phyloP scores from a whole-genome alignment of 176 grass and related monocot species.

The Musa acuminata region DNA sequence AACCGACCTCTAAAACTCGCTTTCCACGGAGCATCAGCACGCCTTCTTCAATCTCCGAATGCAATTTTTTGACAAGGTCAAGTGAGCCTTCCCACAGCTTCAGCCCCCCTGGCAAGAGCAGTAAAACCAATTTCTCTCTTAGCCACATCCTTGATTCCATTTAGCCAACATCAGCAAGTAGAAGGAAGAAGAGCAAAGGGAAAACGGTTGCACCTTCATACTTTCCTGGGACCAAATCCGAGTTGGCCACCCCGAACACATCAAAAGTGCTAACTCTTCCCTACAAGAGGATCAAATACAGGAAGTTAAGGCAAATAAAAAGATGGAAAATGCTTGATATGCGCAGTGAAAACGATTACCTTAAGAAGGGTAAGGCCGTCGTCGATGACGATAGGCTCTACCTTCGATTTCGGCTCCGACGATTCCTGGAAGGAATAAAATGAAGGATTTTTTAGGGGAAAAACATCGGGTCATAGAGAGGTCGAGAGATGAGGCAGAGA shows the following conservation, averaged over 20 bases:
- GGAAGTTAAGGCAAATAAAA: background rate
- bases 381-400: slow-evolving; percentile 51
- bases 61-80: slow-evolving; percentile 62
- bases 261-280: slow-evolving; percentile 69
- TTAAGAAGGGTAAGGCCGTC: slow-evolving; percentile 58
- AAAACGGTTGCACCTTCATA: slow-evolving; percentile 58
- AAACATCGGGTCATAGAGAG: background rate
- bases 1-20: slow-evolving; percentile 64
- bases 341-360: slow-evolving; percentile 21
- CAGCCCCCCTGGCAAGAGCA: slow-evolving; percentile 44
- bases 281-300: slow-evolving; percentile 19
- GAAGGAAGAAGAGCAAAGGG: slow-evolving; percentile 12
- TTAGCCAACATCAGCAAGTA: background rate
- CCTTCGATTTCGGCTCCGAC: background rate
- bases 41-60: slow-evolving; percentile 35
- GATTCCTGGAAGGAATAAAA: slow-evolving; percentile 34
- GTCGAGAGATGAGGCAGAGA: background rate
- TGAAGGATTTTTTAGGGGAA: background rate
- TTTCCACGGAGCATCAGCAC: slow-evolving; percentile 48
- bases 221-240: slow-evolving; percentile 86
- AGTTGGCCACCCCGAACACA: slow-evolving; percentile 77
- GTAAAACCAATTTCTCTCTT: too few relatives aligned
- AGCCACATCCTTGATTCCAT: too few relatives aligned
- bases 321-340: background rate
- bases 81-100: slow-evolving; percentile 97